Evolutionary conservation across 805 yeast species (phyloP), one percentile per base, ranked within the genome.

Genomic region (Nakazawaea pomicola): DNA sequence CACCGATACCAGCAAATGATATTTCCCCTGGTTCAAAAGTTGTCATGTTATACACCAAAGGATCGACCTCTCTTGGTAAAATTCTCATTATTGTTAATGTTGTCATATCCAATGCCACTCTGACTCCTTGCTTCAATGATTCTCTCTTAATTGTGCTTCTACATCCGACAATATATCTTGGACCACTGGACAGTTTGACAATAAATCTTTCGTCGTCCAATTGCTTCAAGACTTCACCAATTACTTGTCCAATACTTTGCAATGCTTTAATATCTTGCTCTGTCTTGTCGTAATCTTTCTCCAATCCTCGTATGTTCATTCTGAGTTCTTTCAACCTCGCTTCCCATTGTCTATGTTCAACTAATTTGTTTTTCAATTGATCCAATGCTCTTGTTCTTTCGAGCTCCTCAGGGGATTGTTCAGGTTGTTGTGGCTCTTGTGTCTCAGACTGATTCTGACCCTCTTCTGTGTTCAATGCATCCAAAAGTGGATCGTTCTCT

Each of bases 21-120:
- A 91, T 81, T 55, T 89, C 97, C 47, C 96, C 98, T n/a, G 96
- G 96, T 61, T 90, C 95, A 57, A 93, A 87, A 2, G 95, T 83
- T 4, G 99, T 90, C 99, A 93, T 93, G 65, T 91, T 93, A 64
- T 93, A 93, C 49, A 93, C 98, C 56, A 90, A 72, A 10, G 99
- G 99, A 64, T 93, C 99, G 37, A 95, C 98, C 64, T 93, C 99
- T 57, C 99, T 78, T 14, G 99, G 99, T 53, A 93, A 72, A 33
- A 93, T 83, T 56, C 99, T 80, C 99, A 93, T 93, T 47, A 93
- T 93, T 15, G 99, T 93, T 53, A 93, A 72, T 0, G 99, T 93
- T 19, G 99, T 93, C 84, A 93, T 93, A 65, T 93, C 99, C 53
- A 93, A 70, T 12, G 99, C 93, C 34, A 93, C 99, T 60, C 99